Evolutionary conservation across 306 rosid genomes (phyloP).

Genomic region (Prosopis cineraria): DNA sequence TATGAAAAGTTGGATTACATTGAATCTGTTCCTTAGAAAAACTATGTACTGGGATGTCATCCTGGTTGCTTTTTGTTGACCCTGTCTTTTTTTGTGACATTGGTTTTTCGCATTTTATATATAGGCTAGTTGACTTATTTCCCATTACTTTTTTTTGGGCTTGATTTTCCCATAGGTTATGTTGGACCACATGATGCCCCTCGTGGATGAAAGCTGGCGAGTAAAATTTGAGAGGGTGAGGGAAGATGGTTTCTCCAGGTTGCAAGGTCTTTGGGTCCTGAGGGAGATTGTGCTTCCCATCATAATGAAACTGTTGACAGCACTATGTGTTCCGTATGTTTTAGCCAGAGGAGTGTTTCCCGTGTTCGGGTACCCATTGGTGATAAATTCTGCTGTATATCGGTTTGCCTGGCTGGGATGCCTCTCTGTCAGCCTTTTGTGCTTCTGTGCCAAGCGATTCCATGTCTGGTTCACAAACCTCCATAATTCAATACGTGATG

Average conservation of each 20-base stretch:
- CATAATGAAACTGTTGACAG: conserved; percentile 92
- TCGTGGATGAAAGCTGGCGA: conserved; percentile 94
- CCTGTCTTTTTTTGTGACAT: conserved; percentile 2
- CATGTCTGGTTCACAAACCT: conserved; percentile 99
- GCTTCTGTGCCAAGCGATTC: conserved; percentile 92
- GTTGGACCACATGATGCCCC: conserved; percentile 99
- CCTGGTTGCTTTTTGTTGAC: conserved; percentile 1
- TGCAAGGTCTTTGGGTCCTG: conserved; percentile 98
- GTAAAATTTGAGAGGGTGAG: conserved; percentile 93
- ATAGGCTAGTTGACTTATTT: conserved; percentile 9
- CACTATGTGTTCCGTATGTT: conserved; percentile 89
- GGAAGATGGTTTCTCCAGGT: conserved; percentile 95
- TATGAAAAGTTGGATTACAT: background rate
- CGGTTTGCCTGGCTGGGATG: conserved; percentile 99
- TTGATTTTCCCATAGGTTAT: conserved; percentile 64
- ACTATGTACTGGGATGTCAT: conserved; percentile 16
- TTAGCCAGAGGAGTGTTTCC: conserved; percentile 95
- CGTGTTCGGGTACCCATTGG: conserved; percentile 87
- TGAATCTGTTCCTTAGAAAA: background rate
- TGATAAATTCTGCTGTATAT: conserved; percentile 93
- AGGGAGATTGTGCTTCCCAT: conserved; percentile 93
- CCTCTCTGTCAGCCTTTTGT: conserved; percentile 77
- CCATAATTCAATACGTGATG: conserved; percentile 95
- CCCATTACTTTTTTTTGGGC: conserved; percentile 28
- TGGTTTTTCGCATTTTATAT: background rate